Percentiles rank a stretch among this genome's conserved stretches.
These are phyloP conservation scores for Lyophyllum shimeji DNA, from an alignment of 768 basidiomycete species.

Conservation along the genomic window DNA sequence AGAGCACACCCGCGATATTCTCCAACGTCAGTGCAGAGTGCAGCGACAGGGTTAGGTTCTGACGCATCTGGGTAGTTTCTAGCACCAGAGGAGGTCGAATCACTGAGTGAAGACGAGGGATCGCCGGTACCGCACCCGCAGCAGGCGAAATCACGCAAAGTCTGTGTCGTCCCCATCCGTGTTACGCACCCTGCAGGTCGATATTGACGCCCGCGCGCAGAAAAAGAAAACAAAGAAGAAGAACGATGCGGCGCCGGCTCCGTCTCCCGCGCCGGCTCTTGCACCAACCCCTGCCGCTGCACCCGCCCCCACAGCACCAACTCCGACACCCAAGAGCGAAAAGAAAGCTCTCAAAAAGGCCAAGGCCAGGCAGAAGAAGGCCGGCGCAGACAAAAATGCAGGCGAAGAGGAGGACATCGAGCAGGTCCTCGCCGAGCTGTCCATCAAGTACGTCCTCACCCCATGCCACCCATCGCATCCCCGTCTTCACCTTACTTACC, in stretches of 20 bases:
- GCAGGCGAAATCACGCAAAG: constrained; percentile 37
- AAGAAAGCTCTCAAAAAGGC: constrained; percentile 65
- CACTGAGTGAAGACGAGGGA: constrained; percentile 24
- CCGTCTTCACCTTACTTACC: not conserved
- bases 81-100: constrained; percentile 27
- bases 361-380: constrained; percentile 64
- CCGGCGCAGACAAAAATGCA: too few species aligned
- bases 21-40: constrained; percentile 29
- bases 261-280: too few species aligned
- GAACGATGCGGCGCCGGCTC: not conserved
- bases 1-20: constrained; percentile 32
- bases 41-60: too few species aligned
- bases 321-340: constrained; percentile 31
- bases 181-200: too few species aligned
- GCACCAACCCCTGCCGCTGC: not conserved
- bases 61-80: constrained; percentile 35
- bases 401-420: constrained; percentile 83
- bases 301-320: constrained; percentile 8
- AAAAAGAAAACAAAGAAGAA: constrained; percentile 43
- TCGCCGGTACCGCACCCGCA: constrained; percentile 29
- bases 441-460: constrained; percentile 54
- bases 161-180: constrained; percentile 15
- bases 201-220: constrained; percentile 1
- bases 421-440: constrained; percentile 80
- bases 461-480: not conserved